Evolutionary conservation across 805 yeast genomes (phyloP).

Genomic region (Candida manassasensis): DNA sequence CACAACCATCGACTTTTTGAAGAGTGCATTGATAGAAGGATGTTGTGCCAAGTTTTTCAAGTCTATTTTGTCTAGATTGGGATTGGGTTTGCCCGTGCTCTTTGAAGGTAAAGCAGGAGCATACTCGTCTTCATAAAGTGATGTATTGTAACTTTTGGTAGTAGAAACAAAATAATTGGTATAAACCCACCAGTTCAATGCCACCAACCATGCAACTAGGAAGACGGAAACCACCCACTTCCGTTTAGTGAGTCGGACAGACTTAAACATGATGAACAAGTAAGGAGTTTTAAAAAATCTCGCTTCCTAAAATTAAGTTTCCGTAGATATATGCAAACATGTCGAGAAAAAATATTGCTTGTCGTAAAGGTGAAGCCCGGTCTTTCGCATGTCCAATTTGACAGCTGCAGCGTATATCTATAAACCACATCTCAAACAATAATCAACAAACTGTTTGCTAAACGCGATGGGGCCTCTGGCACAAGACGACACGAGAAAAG

Average conservation of each 20-base stretch:
- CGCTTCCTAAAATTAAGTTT: too few species aligned
- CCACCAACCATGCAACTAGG: not conserved
- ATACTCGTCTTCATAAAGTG: not conserved
- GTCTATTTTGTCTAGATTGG: not conserved
- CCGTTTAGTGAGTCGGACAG: not conserved
- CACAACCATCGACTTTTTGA: slow-evolving; percentile 10
- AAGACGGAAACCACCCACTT: not conserved
- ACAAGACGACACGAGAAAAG: too few species aligned
- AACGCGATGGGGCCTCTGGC: too few species aligned
- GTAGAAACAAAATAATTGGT: not conserved
- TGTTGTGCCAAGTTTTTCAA: slow-evolving; percentile 8
- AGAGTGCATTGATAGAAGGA: slow-evolving; percentile 10
- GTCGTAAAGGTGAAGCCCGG: too few species aligned
- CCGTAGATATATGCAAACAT: too few species aligned
- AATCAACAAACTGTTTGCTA: too few species aligned
- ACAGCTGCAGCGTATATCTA: too few species aligned
- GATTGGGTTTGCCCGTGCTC: not conserved
- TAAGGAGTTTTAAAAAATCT: too few species aligned
- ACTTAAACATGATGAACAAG: not conserved
- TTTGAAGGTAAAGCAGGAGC: not conserved
- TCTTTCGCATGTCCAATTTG: too few species aligned
- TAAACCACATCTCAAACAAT: too few species aligned
- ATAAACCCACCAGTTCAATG: not conserved
- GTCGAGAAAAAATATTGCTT: too few species aligned
- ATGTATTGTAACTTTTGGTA: not conserved